Percentiles rank a stretch among this genome's conserved stretches.
Evolutionary conservation across 2,329 filamentous ascomycete genomes (phyloP).

Genomic region (Dactylellina cionopaga): DNA sequence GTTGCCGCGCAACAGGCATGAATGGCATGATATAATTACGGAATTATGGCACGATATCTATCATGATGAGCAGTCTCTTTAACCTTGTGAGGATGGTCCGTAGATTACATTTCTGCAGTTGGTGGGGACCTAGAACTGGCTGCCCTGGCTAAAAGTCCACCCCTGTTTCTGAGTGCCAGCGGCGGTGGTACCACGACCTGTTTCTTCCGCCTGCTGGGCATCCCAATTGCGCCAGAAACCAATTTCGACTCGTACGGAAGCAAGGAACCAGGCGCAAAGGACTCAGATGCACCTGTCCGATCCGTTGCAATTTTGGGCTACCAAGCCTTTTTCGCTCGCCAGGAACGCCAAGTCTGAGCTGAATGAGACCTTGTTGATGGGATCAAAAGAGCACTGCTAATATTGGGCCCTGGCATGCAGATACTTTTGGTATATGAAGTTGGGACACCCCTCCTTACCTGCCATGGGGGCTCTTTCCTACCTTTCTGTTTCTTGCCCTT

Average conservation of each 20-base stretch:
- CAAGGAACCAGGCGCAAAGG: slow-evolving; percentile 32
- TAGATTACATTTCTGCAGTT: no score
- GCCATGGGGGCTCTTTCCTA: slow-evolving; percentile 16
- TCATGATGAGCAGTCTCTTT: slow-evolving; percentile 17
- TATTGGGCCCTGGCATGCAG: slow-evolving; percentile 4
- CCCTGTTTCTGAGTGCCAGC: slow-evolving; percentile 19
- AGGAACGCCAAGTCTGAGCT: slow-evolving; percentile 48
- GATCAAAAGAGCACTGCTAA: slow-evolving; percentile 18
- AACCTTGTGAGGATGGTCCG: slow-evolving; percentile 35
- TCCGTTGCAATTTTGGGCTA: slow-evolving; percentile 45
- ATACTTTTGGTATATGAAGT: slow-evolving; percentile 37
- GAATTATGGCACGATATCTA: slow-evolving; percentile 29
- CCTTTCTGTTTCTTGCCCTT: slow-evolving; percentile 42
- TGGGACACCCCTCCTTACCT: slow-evolving; percentile 34
- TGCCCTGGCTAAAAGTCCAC: slow-evolving; percentile 25
- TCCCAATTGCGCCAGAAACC: slow-evolving; percentile 37
- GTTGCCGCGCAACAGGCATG: slow-evolving; percentile 17
- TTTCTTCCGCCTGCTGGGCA: slow-evolving; percentile 44
- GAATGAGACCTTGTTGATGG: slow-evolving; percentile 25
- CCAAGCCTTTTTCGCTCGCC: slow-evolving; percentile 16
- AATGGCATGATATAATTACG: slow-evolving; percentile 34
- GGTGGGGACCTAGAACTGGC: not conserved
- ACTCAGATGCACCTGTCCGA: slow-evolving; percentile 45
- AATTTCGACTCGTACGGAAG: slow-evolving; percentile 37
- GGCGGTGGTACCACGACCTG: slow-evolving; percentile 46